A percentile compares a stretch with the other conserved stretches of the same genome.
These are phyloP conservation scores for Neurospora africana DNA, from an alignment of 495 filamentous ascomycete genomes.

Conservation along the genomic window DNA sequence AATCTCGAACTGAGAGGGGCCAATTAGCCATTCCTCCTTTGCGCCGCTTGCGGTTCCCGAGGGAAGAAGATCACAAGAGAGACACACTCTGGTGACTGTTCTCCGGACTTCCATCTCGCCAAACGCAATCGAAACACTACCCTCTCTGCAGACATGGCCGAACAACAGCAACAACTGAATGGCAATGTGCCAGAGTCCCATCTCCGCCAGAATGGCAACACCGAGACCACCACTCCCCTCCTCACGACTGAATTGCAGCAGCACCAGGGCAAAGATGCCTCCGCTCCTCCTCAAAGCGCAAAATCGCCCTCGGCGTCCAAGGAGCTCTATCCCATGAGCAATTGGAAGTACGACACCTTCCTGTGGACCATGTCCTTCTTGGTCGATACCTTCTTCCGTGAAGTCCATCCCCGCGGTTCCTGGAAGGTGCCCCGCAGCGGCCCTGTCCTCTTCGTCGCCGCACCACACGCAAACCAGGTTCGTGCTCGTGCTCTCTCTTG, in stretches of 20 bases:
- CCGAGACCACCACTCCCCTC: neutral
- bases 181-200: neutral
- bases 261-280: conserved; percentile 4
- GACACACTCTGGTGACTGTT: neutral
- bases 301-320: conserved; percentile 24
- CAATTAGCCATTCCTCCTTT: neutral
- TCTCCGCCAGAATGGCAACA: neutral
- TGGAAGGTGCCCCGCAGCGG: conserved; percentile 86
- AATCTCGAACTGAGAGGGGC: neutral
- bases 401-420: conserved; percentile 86
- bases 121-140: neutral
- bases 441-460: conserved; percentile 92
- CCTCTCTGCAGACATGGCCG: neutral
- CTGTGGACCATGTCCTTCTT: conserved; percentile 77
- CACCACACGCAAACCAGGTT: conserved; percentile 96
- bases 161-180: neutral
- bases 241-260: conserved; percentile 11
- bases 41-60: neutral
- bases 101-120: neutral
- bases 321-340: conserved; percentile 56
- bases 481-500: neutral
- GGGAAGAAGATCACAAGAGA: neutral
- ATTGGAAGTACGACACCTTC: conserved; percentile 71
- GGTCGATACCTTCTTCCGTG: conserved; percentile 92
- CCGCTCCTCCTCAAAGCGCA: conserved; percentile 14